Conservation (phyloP, 2,329 filamentous ascomycete genomes). For the Ceratocystis albifundus region DNA sequence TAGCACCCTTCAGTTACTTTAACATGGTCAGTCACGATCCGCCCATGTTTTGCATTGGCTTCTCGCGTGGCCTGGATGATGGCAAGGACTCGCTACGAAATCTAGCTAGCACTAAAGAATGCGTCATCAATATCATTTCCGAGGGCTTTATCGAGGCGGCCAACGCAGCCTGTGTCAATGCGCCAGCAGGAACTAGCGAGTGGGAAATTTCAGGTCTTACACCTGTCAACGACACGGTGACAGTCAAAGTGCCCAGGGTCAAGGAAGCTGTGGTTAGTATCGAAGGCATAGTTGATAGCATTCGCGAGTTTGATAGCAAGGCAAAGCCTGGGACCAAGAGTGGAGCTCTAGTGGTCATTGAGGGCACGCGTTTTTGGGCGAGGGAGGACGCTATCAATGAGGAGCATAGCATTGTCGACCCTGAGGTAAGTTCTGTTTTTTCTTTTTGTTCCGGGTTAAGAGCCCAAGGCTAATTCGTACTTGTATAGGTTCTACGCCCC, state of each 20-base stretch:
- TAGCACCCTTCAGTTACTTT: constrained; percentile 82
- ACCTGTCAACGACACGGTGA: constrained; percentile 49
- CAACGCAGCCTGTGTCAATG: constrained; percentile 67
- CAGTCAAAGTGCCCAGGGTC: constrained; percentile 61
- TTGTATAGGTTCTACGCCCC: constrained; percentile 53
- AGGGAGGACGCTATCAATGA: constrained; percentile 78
- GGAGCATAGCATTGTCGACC: constrained; percentile 61
- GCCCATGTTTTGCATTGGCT: constrained; percentile 60
- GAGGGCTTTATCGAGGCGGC: constrained; percentile 81
- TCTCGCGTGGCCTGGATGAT: constrained; percentile 35
- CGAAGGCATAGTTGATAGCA: constrained; percentile 66
- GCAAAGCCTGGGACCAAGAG: constrained; percentile 61
- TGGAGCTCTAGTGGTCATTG: constrained; percentile 62
- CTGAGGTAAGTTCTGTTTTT: constrained; percentile 39
- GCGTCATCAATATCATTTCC: constrained; percentile 75
- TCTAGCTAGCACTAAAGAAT: constrained; percentile 59
- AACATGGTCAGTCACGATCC: constrained; percentile 77
- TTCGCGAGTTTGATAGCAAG: constrained; percentile 65
- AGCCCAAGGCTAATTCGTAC: neutral
- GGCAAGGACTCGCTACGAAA: constrained; percentile 75
- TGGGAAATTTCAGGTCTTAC: constrained; percentile 71
- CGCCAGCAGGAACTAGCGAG: constrained; percentile 64
- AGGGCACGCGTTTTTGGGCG: constrained; percentile 81
- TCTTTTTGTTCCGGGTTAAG: too few species aligned
- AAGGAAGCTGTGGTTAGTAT: constrained; percentile 72